Base-by-base conservation (phyloP, 164 flowering plant genomes). In the Tetrastigma voinierianum region DNA sequence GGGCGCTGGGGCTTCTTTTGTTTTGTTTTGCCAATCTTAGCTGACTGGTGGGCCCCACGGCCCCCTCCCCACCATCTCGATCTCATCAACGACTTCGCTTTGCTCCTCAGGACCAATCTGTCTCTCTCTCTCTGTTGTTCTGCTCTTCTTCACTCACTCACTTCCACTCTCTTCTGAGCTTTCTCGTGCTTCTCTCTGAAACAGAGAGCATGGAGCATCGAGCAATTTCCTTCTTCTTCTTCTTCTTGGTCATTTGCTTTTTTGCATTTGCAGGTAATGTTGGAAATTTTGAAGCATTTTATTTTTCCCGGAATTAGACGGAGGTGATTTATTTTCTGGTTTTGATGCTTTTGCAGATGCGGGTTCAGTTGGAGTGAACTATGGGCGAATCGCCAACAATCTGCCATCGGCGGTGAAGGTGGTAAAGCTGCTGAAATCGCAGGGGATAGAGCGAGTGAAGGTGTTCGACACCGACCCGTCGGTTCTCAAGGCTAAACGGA, bases 391-490 rank as follows among this genome's bases (percentile, higher is more conserved):
- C 3, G 87, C 84, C 0, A 64, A 80, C 85, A 70, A 87, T 58
- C 84, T 87, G 1, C 91, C 87, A 0, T 74, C 87, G 0, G 86
- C 91, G 1, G 9, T 40, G 4, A 78, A 80, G 40, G 91, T n/a
- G n/a, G n/a, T 78, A n/a, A 17, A 71, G 24, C 87, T 87, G 51
- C 80, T 87, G 45, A 78, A 80, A 43, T 70, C 87, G 1, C 82
- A 83, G 23, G 70, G 77, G 4, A 21, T 85, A 14, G 67, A 73
- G 48, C 75, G 83, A 10, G 83, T 84, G 59, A 87, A 83, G 65
- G 69, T 87, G 44, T 87, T 66, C 80, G 91, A 87, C 78, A 46
- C 84, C 23, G 91, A 87, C 74, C 79, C 87, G 5, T 66, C 87
- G 0, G 89, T 87, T 1, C 87, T 87, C 67, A 62, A 51, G 10